Conservation (phyloP, 345 rosid species). For the Eucalyptus regnans region DNA sequence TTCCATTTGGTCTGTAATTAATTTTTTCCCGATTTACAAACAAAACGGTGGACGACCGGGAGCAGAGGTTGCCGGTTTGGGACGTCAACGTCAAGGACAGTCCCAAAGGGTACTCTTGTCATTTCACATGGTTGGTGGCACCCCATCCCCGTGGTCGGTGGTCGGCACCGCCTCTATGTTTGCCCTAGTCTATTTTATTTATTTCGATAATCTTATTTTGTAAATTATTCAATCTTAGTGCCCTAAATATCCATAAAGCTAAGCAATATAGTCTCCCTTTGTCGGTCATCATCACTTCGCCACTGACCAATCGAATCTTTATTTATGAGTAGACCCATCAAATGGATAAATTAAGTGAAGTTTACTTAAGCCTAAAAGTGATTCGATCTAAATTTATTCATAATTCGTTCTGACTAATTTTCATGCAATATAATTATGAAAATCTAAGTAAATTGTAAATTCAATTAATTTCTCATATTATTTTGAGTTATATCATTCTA, state of each 20-base stretch:
- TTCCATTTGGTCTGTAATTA: neutral
- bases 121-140: neutral
- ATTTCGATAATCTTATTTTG: neutral
- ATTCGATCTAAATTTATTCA: neutral
- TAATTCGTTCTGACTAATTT: too few relatives aligned
- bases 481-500: too few relatives aligned
- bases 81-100: neutral
- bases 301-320: neutral
- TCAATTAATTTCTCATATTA: neutral
- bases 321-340: neutral
- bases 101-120: neutral
- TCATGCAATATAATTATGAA: fast-evolving
- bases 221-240: neutral
- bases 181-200: neutral
- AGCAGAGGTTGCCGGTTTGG: neutral
- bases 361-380: too few relatives aligned
- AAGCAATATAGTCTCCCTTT: neutral
- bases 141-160: neutral
- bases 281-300: neutral
- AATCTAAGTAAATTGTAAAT: too few relatives aligned
- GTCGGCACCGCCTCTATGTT: neutral
- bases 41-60: neutral
- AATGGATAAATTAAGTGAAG: too few relatives aligned
- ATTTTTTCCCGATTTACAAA: neutral
- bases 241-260: neutral